phyloP scores from a whole-genome alignment of 768 basidiomycete genomes.

The Suillus sp. region DNA sequence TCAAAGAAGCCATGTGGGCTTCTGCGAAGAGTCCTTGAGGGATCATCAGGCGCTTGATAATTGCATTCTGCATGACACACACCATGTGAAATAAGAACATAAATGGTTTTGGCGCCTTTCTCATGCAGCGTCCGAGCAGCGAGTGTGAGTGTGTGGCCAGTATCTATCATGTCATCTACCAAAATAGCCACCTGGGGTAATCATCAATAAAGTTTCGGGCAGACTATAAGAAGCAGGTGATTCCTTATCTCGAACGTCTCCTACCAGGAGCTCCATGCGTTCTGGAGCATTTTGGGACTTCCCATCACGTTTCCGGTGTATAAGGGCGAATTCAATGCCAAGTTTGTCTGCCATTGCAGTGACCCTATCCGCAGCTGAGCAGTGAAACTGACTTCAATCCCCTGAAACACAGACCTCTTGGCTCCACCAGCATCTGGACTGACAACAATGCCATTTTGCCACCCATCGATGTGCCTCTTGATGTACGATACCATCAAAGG shows the following conservation, averaged over 20 bases:
- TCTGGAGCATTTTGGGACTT: constrained; percentile 67
- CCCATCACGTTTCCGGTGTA: constrained; percentile 86
- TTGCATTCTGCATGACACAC: constrained; percentile 18
- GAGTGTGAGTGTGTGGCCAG: constrained; percentile 83
- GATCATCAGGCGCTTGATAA: constrained; percentile 14
- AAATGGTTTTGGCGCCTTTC: constrained; percentile 83
- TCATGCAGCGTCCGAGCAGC: constrained; percentile 87
- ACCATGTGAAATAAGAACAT: constrained; percentile 95
- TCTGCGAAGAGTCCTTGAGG: constrained; percentile 76
- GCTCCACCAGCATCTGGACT: constrained; percentile 98
- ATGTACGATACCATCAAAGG: constrained; percentile 95
- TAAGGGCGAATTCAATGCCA: constrained; percentile 92
- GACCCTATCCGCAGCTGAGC: constrained; percentile 53
- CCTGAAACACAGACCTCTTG: constrained; percentile 73
- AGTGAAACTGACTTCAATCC: background rate
- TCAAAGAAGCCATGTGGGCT: constrained; percentile 64
- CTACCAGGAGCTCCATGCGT: constrained; percentile 91
- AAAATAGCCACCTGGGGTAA: constrained; percentile 77
- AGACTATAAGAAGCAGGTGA: constrained; percentile 15
- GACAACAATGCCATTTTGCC: constrained; percentile 88
- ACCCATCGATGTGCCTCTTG: constrained; percentile 81
- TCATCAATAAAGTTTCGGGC: constrained; percentile 7
- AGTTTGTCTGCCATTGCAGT: constrained; percentile 96
- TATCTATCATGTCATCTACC: constrained; percentile 99
- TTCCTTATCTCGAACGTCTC: constrained; percentile 90